Evolutionary conservation across 306 rosid genomes (phyloP), one percentile per base, ranked within the genome.

Genomic region (Quillaja saponaria): DNA sequence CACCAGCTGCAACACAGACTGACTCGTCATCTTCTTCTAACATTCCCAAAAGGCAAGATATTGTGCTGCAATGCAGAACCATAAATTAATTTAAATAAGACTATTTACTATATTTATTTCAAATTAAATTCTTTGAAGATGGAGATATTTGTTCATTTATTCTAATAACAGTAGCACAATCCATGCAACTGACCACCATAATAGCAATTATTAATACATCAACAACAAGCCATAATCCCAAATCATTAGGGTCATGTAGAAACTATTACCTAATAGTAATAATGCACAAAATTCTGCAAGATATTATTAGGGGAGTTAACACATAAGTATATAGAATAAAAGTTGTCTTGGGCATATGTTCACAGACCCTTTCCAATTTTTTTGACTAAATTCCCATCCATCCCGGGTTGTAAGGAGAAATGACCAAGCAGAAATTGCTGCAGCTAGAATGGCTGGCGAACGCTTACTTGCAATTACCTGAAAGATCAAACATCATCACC

Each of bases 401-500:
- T 71, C 74, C 46, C 53, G 19, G 7, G 55, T 42, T 44, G 84
- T 25, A 34, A 71, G 67, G 46, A 79, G 74, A 49, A 79, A 75
- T 14, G 55, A 37, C 84, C 84, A 79, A 63, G 80, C 49, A 17
- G 66, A 58, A 37, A 68, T 38, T 40, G 79, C 76, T 5, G 73
- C 75, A 55, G 71, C 56, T 14, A 74, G 54, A 9, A 61, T 33
- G 1, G 45, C 51, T 16, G 68, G 57, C 0, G 57, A 49, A 48
- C 34, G 66, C 41, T 74, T 73, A 18, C 42, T 61, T 21, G 48
- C 42, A 21, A 7, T n/a, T 11, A 34, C 53, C 80, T 79, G 49
- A 63, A 1, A 16, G 40, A 15, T 49, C 37, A 41, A 34, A 57
- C 31, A 58, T 31, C 20, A 7, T 19, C 28, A 15, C 34, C 7